Evolutionary conservation across 352 stramenopile genomes (phyloP).

Genomic region (Phytopythium sindhum): DNA sequence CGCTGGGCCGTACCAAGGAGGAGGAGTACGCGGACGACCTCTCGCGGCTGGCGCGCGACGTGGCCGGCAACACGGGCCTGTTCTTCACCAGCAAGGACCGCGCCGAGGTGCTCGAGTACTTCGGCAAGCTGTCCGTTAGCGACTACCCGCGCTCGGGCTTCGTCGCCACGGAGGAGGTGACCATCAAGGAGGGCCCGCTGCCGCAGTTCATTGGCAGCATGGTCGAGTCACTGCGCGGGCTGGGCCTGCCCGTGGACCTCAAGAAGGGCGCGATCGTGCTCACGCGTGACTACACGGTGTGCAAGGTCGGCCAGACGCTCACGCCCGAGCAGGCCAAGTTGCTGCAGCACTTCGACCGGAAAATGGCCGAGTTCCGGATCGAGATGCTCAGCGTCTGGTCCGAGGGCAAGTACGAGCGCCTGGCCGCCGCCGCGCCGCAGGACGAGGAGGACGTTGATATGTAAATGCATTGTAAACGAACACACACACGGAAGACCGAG

Average conservation of each 20-base stretch:
- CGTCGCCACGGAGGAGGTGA: constrained; percentile 87
- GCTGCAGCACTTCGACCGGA: constrained; percentile 89
- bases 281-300: constrained; percentile 91
- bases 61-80: constrained; percentile 93
- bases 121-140: constrained; percentile 86
- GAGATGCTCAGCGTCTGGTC: constrained; percentile 73
- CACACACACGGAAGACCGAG: background rate
- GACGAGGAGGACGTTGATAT: constrained; percentile 62
- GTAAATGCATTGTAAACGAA: constrained; percentile 25
- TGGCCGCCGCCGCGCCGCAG: constrained; percentile 35
- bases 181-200: constrained; percentile 86
- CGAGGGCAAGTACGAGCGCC: constrained; percentile 72
- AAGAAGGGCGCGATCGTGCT: constrained; percentile 95
- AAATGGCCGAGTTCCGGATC: constrained; percentile 87
- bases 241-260: constrained; percentile 95
- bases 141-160: constrained; percentile 95
- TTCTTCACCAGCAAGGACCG: constrained; percentile 93
- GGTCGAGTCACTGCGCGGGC: constrained; percentile 94
- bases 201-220: constrained; percentile 94
- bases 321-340: constrained; percentile 96
- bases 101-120: constrained; percentile 91
- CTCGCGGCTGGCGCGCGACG: constrained; percentile 84
- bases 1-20: constrained; percentile 91
- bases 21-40: constrained; percentile 98
- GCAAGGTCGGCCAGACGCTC: constrained; percentile 92